Conservation (phyloP, 768 basidiomycete species). For the Amylocystis lapponica region DNA sequence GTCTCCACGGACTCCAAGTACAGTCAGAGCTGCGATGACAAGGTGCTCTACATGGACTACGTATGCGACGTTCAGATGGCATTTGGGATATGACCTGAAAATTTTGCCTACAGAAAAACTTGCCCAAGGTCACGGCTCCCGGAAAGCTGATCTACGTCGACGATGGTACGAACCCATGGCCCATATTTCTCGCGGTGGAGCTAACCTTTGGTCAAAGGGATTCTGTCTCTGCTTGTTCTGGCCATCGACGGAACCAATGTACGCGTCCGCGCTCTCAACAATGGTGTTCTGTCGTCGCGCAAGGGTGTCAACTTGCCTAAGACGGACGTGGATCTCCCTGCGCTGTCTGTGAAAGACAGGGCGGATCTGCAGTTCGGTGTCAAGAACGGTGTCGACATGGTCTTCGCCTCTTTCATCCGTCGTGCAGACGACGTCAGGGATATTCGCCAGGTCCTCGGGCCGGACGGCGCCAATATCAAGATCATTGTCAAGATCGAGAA, state of each 20-base stretch:
- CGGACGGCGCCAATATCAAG: slow-evolving; percentile 94
- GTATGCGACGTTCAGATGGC: slow-evolving; percentile 24
- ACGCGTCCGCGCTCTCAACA: slow-evolving; percentile 84
- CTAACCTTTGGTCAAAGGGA: slow-evolving; percentile 41
- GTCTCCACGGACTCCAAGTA: slow-evolving; percentile 82
- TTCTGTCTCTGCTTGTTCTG: slow-evolving; percentile 89
- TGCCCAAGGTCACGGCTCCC: slow-evolving; percentile 93
- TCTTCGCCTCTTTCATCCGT: slow-evolving; percentile 99
- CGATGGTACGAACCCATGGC: slow-evolving; percentile 84
- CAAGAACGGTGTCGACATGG: slow-evolving; percentile 97
- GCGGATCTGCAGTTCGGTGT: slow-evolving; percentile 91
- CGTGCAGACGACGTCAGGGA: slow-evolving; percentile 90
- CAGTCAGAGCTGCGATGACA: slow-evolving; percentile 72
- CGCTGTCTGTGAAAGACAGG: slow-evolving; percentile 98
- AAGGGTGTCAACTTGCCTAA: slow-evolving; percentile 99
- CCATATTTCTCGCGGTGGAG: not conserved
- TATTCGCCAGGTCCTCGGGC: slow-evolving; percentile 89
- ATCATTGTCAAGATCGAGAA: slow-evolving; percentile 99
- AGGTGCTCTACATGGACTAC: slow-evolving; percentile 91
- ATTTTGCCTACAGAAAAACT: slow-evolving; percentile 66
- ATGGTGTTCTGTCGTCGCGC: slow-evolving; percentile 87
- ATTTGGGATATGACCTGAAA: not conserved
- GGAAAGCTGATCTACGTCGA: slow-evolving; percentile 98
- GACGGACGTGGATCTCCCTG: slow-evolving; percentile 94
- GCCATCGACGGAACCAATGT: slow-evolving; percentile 79